Conservation (phyloP, 257 asterid species). For the Eustoma russellianum region DNA sequence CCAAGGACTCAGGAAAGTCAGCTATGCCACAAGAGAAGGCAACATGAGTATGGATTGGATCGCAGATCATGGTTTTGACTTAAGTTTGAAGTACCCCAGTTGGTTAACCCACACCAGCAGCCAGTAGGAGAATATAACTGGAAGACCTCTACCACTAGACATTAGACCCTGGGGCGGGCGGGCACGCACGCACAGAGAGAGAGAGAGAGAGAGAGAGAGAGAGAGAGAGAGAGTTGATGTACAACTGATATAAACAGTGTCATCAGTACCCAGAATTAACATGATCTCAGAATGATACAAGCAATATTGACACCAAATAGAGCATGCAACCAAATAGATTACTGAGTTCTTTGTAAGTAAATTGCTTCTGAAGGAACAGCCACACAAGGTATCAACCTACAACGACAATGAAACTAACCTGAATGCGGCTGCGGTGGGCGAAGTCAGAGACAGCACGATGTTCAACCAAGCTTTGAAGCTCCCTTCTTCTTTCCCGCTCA, state of each 20-base stretch:
- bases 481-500: constrained; percentile 81
- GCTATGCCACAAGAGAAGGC: no score
- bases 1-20: no score
- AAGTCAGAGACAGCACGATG: constrained; percentile 90
- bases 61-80: no score
- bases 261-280: neutral
- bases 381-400: neutral
- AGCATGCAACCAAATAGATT: neutral
- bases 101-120: no score
- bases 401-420: constrained; percentile 31
- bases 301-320: constrained; percentile 1
- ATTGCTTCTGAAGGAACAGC: neutral
- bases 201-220: no score
- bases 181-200: no score
- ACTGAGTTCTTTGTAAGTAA: neutral
- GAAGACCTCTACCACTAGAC: no score
- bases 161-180: no score
- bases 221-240: no score
- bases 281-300: neutral
- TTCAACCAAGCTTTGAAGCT: constrained; percentile 71
- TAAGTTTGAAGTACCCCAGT: no score
- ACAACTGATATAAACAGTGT: neutral
- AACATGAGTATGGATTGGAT: no score
- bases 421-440: constrained; percentile 90
- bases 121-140: no score